Conservation (phyloP, 2,329 filamentous ascomycete genomes). For the Phialophora chinensis region DNA sequence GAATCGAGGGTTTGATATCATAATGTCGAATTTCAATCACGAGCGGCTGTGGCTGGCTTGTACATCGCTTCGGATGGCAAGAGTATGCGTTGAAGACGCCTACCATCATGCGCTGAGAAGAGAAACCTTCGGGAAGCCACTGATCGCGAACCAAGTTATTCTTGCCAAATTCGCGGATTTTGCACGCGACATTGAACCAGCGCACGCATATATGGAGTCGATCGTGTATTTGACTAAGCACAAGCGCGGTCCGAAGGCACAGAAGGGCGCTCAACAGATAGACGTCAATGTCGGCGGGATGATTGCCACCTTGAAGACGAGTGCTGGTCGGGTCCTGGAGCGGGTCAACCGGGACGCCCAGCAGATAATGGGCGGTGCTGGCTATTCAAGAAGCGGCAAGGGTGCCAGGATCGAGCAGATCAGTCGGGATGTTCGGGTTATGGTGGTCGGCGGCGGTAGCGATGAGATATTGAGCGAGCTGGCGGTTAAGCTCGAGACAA, state of each 20-base stretch:
- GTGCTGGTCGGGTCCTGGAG: slow-evolving; percentile 59
- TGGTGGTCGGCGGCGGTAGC: slow-evolving; percentile 69
- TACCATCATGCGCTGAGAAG: slow-evolving; percentile 59
- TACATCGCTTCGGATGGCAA: slow-evolving; percentile 62
- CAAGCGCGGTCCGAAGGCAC: slow-evolving; percentile 9
- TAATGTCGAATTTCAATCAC: slow-evolving; percentile 57
- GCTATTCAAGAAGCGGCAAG: slow-evolving; percentile 71
- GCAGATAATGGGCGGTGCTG: slow-evolving; percentile 70
- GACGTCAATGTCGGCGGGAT: slow-evolving; percentile 64
- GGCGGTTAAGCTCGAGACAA: slow-evolving; percentile 71
- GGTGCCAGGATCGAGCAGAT: slow-evolving; percentile 73
- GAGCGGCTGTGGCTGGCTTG: slow-evolving; percentile 66
- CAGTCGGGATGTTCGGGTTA: slow-evolving; percentile 67
- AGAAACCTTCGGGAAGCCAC: slow-evolving; percentile 62
- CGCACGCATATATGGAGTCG: slow-evolving; percentile 58
- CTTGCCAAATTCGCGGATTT: slow-evolving; percentile 61
- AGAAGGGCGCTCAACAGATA: not conserved
- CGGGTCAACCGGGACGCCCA: slow-evolving; percentile 61
- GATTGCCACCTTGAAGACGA: slow-evolving; percentile 73
- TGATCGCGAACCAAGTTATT: slow-evolving; percentile 64
- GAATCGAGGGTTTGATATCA: slow-evolving; percentile 54
- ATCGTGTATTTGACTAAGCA: slow-evolving; percentile 35
- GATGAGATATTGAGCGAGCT: slow-evolving; percentile 77
- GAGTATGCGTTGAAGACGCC: slow-evolving; percentile 61
- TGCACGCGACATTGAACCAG: slow-evolving; percentile 61